These are phyloP conservation scores for Cystobasidiaceae sp. DNA, from an alignment of 1,284 basidiomycete species.

Conservation along the genomic window DNA sequence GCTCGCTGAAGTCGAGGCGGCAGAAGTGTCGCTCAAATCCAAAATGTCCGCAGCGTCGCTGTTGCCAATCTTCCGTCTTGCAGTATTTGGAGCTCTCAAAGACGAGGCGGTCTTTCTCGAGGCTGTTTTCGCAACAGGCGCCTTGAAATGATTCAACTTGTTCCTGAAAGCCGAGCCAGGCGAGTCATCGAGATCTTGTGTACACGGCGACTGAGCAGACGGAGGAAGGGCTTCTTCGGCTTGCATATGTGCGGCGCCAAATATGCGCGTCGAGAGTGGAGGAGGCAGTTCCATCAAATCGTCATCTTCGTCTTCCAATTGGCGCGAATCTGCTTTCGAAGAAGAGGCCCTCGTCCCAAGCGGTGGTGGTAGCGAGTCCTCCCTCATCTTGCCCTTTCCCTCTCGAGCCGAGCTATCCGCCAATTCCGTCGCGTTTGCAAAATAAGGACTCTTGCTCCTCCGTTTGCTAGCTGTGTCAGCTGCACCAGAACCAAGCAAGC, in stretches of 20 bases:
- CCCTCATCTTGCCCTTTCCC: slow-evolving; percentile 2
- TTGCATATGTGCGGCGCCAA: background rate
- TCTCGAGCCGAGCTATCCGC: background rate
- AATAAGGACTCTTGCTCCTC: background rate
- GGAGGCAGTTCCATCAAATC: slow-evolving; percentile 21
- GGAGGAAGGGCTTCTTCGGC: background rate
- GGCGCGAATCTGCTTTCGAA: background rate
- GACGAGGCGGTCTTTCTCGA: too few species aligned
- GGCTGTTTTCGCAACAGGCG: background rate
- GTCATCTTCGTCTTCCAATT: slow-evolving; percentile 27
- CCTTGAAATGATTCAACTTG: slow-evolving; percentile 6
- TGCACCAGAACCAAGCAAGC: too few species aligned
- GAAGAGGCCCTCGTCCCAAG: too few species aligned
- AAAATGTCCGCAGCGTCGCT: too few species aligned
- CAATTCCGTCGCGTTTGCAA: background rate
- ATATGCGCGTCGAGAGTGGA: background rate
- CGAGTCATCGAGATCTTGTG: background rate
- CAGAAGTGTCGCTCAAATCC: too few species aligned
- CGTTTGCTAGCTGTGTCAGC: background rate
- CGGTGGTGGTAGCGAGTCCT: background rate
- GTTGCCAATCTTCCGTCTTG: background rate
- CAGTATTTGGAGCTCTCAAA: too few species aligned
- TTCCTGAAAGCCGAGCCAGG: slow-evolving; percentile 4
- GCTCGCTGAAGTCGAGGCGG: background rate
- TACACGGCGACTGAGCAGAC: background rate